A percentile compares a stretch with the other conserved stretches of the same genome.
These are phyloP conservation scores for Populus simonii DNA, from an alignment of 345 rosid genomes.

Conservation along the genomic window DNA sequence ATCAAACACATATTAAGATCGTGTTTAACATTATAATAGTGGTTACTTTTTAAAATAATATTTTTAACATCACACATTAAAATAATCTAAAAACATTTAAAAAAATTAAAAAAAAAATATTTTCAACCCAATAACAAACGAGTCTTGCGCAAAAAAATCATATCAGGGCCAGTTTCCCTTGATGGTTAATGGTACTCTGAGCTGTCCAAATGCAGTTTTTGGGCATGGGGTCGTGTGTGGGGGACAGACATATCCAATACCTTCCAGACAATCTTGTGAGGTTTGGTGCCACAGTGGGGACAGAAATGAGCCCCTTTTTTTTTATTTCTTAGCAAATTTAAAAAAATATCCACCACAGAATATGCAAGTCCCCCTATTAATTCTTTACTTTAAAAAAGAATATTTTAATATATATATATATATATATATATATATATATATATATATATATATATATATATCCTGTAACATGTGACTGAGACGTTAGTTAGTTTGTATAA, in stretches of 20 bases:
- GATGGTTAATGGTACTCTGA: background rate
- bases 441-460: too few species aligned
- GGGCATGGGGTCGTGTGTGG: constrained; percentile 11
- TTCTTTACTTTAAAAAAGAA: too few species aligned
- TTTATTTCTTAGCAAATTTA: background rate
- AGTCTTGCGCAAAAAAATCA: background rate
- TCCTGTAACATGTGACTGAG: too few species aligned
- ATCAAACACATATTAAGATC: too few species aligned
- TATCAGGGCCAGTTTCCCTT: background rate
- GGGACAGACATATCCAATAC: constrained; percentile 28
- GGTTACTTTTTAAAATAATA: background rate
- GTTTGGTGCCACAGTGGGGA: constrained; percentile 37
- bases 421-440: too few species aligned
- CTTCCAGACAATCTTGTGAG: constrained; percentile 27
- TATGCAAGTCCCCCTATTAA: background rate
- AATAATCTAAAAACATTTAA: background rate
- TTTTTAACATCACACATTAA: accelerated
- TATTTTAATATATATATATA: too few species aligned
- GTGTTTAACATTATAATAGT: too few species aligned
- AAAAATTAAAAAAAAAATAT: too few species aligned
- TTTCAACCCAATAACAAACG: too few species aligned
- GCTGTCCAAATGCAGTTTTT: background rate
- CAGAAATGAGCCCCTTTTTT: constrained; percentile 6
- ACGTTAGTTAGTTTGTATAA: too few species aligned
- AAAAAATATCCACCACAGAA: background rate